A percentile compares a stretch with the other conserved stretches of the same genome.
Evolutionary conservation across 768 basidiomycete species (phyloP).

Genomic region (Tricholoma terreum): DNA sequence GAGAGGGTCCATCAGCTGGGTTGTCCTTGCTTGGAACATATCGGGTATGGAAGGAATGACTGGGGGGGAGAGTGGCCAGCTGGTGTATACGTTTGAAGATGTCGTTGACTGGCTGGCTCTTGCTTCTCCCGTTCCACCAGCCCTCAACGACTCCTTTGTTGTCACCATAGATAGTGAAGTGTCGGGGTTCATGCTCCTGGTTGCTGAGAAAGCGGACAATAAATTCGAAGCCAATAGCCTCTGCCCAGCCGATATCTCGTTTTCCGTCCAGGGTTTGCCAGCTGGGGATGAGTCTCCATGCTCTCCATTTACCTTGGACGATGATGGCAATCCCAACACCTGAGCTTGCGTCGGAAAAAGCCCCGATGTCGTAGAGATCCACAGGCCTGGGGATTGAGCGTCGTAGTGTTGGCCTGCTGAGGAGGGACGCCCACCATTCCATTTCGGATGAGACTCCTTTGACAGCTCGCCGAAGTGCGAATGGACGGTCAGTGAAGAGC

Average conservation of each 20-base stretch:
- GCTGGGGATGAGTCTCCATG: slow-evolving; percentile 30
- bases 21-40: slow-evolving; percentile 29
- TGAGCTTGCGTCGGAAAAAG: slow-evolving; percentile 44
- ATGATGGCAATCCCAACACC: slow-evolving; percentile 32
- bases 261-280: slow-evolving; percentile 24
- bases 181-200: neutral
- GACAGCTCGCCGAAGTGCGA: slow-evolving; percentile 23
- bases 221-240: slow-evolving; percentile 39
- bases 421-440: slow-evolving; percentile 30
- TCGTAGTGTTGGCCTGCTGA: slow-evolving; percentile 4
- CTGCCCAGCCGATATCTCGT: slow-evolving; percentile 44
- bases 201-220: slow-evolving; percentile 22
- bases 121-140: slow-evolving; percentile 38
- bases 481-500: slow-evolving; percentile 25
- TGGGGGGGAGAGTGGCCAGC: neutral
- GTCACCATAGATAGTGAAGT: slow-evolving; percentile 32
- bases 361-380: slow-evolving; percentile 22
- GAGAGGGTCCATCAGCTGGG: slow-evolving; percentile 28
- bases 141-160: slow-evolving; percentile 40
- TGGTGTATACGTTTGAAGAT: slow-evolving; percentile 25
- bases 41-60: slow-evolving; percentile 13
- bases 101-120: slow-evolving; percentile 26
- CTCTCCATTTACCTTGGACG: slow-evolving; percentile 27
- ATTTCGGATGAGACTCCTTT: slow-evolving; percentile 21
- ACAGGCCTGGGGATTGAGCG: slow-evolving; percentile 25